phyloP scores from a whole-genome alignment of 2,329 filamentous ascomycete species.

The Penicillium hordei region DNA sequence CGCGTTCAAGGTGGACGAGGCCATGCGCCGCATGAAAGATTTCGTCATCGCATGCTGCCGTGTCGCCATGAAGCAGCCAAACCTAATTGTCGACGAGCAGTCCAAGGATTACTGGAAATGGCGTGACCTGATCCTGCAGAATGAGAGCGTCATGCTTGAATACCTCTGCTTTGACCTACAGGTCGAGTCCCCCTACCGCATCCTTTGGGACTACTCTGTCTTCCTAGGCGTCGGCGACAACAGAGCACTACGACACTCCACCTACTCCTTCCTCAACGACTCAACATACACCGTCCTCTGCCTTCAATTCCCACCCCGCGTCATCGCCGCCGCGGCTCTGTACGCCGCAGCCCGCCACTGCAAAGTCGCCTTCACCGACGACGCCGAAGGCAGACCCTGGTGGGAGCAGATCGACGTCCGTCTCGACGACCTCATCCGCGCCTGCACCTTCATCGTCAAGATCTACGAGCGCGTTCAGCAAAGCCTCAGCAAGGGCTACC shows the following conservation, averaged over 20 bases:
- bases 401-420: slow-evolving; percentile 77
- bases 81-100: slow-evolving; percentile 89
- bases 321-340: slow-evolving; percentile 80
- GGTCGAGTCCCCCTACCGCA: slow-evolving; percentile 81
- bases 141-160: slow-evolving; percentile 91
- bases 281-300: slow-evolving; percentile 81
- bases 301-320: slow-evolving; percentile 73
- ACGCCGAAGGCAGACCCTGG: slow-evolving; percentile 76
- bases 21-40: slow-evolving; percentile 92
- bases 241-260: slow-evolving; percentile 76
- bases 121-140: slow-evolving; percentile 88
- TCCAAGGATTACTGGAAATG: slow-evolving; percentile 98
- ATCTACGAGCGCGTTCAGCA: slow-evolving; percentile 49
- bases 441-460: slow-evolving; percentile 72
- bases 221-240: slow-evolving; percentile 74
- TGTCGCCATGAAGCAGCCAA: slow-evolving; percentile 90
- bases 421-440: slow-evolving; percentile 67
- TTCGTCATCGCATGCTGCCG: slow-evolving; percentile 91
- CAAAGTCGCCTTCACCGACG: slow-evolving; percentile 69
- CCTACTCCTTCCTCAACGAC: slow-evolving; percentile 94
- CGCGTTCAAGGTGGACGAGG: slow-evolving; percentile 96
- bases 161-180: slow-evolving; percentile 91
- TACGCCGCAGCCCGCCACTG: slow-evolving; percentile 82
- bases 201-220: slow-evolving; percentile 77
- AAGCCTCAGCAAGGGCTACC: slow-evolving; percentile 46